A percentile compares a stretch with the other conserved stretches of the same genome.
Evolutionary conservation across 2,329 filamentous ascomycete genomes (phyloP).

Genomic region (Neurospora sp.): DNA sequence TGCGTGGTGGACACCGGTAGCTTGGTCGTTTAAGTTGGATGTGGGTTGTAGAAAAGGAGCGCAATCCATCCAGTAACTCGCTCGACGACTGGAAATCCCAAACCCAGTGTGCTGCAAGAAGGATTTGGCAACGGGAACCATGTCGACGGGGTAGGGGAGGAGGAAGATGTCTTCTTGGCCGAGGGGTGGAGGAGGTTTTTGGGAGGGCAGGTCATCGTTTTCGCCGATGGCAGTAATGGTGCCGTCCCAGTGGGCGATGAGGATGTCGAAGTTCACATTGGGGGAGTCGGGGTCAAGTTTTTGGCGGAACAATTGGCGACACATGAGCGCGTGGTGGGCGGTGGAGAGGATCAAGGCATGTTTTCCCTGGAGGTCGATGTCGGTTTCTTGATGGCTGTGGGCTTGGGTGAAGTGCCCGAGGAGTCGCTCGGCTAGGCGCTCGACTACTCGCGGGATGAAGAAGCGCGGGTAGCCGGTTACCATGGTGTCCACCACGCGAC

Average conservation of each 20-base stretch:
- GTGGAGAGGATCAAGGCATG: conserved; percentile 1
- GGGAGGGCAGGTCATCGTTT: not conserved
- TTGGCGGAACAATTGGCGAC: not conserved
- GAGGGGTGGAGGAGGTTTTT: not conserved
- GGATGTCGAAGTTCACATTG: not conserved
- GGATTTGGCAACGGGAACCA: conserved; percentile 6
- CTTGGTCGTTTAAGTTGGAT: no score
- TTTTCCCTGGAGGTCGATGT: not conserved
- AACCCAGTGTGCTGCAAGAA: conserved; percentile 18
- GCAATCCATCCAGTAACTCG: conserved; percentile 9
- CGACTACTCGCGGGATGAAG: conserved; percentile 10
- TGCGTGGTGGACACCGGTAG: not conserved
- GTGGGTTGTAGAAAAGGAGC: not conserved
- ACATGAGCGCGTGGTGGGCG: not conserved
- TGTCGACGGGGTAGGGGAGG: conserved; percentile 7
- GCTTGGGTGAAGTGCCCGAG: not conserved
- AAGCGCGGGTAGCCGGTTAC: conserved; percentile 17
- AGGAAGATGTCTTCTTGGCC: conserved; percentile 10
- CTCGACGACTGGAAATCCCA: conserved; percentile 16
- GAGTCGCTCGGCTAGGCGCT: conserved; percentile 1
- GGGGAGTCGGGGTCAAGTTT: not conserved
- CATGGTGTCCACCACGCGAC: conserved; percentile 11
- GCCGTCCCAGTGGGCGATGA: conserved; percentile 6
- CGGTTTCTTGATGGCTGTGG: not conserved
- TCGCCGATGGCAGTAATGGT: not conserved